phyloP scores from a whole-genome alignment of 305 asterid genomes.

The Plantago lanceolata region DNA sequence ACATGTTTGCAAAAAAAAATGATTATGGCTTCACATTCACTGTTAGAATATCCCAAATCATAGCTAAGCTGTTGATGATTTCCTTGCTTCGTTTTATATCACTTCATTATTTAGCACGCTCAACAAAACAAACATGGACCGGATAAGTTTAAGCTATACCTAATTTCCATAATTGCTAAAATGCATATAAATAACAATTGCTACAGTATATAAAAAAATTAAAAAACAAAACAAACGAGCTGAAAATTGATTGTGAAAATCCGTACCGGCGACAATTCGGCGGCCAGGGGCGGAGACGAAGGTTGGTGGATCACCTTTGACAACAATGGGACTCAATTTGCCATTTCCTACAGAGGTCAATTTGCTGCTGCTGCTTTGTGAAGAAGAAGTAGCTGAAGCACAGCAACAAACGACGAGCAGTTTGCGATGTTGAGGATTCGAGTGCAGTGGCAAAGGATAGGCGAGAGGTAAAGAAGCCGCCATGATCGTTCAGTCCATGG shows the following conservation, averaged over 20 bases:
- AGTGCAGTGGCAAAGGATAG: conserved; percentile 40
- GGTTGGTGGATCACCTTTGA: conserved; percentile 81
- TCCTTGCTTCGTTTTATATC: no score
- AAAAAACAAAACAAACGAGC: not conserved
- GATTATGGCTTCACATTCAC: no score
- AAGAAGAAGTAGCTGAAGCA: conserved; percentile 38
- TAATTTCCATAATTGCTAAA: no score
- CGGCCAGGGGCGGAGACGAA: conserved; percentile 90
- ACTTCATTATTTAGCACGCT: no score
- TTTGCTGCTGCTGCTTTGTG: conserved; percentile 19
- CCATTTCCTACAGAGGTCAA: conserved; percentile 7
- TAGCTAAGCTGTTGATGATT: no score
- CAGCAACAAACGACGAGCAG: conserved; percentile 25
- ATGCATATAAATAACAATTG: no score
- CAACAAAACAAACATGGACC: no score
- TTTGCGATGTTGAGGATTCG: conserved; percentile 26
- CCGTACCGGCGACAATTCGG: conserved; percentile 76
- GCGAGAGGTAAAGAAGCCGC: conserved; percentile 35
- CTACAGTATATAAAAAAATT: no score
- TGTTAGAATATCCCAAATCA: no score
- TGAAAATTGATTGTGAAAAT: not conserved
- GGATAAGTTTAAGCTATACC: no score
- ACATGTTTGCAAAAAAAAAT: no score
- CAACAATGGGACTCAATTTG: conserved; percentile 57
- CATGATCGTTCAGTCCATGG: conserved; percentile 2